phyloP scores from a whole-genome alignment of 1,139 yeast species.

The Debaryomyces udenii region DNA sequence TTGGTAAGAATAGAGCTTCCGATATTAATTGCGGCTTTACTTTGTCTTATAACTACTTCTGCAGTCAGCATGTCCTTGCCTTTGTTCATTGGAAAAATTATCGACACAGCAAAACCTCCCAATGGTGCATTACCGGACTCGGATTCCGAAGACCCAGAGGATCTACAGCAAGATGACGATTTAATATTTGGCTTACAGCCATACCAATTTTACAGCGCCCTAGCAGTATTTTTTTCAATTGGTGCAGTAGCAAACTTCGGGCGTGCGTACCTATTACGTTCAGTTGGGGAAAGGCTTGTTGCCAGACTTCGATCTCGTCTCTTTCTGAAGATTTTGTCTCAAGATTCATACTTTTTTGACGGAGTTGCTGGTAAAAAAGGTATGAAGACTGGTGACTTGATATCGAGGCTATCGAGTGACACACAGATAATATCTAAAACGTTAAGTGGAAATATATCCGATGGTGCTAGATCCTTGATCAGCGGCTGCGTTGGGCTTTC shows the following conservation, averaged over 20 bases:
- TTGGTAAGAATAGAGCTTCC: conserved; percentile 45
- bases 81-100: conserved; percentile 74
- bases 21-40: conserved; percentile 52
- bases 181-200: conserved; percentile 37
- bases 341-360: conserved; percentile 92
- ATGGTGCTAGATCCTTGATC: conserved; percentile 80
- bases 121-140: conserved; percentile 10
- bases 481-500: conserved; percentile 78
- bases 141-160: conserved; percentile 32
- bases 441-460: conserved; percentile 86
- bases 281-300: conserved; percentile 84
- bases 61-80: conserved; percentile 69
- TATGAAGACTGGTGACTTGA: conserved; percentile 87
- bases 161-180: conserved; percentile 29
- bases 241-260: conserved; percentile 84
- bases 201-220: conserved; percentile 36
- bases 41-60: conserved; percentile 59
- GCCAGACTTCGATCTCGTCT: conserved; percentile 78
- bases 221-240: conserved; percentile 55
- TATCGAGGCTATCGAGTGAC: conserved; percentile 84
- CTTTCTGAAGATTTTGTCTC: conserved; percentile 75
- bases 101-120: conserved; percentile 39
- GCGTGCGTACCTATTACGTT: conserved; percentile 69
- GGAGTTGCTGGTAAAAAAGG: conserved; percentile 57
- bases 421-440: conserved; percentile 88